These are phyloP conservation scores for Alternaria brassicicola DNA, from an alignment of 2,329 filamentous ascomycete species.

Conservation along the genomic window DNA sequence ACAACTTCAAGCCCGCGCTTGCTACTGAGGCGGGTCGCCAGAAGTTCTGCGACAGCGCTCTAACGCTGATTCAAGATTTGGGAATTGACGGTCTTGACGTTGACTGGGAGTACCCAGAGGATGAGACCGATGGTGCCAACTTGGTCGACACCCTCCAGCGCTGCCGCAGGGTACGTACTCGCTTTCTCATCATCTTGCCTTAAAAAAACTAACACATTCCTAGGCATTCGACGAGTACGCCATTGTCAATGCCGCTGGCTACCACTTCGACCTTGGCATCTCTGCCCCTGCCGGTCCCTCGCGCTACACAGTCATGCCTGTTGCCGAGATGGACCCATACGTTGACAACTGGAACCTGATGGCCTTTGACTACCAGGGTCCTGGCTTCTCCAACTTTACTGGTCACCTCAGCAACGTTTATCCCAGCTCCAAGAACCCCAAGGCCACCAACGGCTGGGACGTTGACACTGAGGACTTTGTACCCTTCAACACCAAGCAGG, in stretches of 20 bases:
- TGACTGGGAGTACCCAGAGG: constrained; percentile 55
- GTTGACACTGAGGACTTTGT: background rate
- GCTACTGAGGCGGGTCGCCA: constrained; percentile 65
- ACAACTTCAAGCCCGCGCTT: constrained; percentile 75
- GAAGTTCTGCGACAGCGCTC: constrained; percentile 71
- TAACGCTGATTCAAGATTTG: constrained; percentile 77
- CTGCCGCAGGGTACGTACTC: constrained; percentile 41
- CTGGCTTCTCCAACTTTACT: constrained; percentile 72
- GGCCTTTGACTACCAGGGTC: constrained; percentile 68
- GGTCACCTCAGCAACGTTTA: constrained; percentile 54
- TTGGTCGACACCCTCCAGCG: constrained; percentile 47
- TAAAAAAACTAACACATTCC: background rate
- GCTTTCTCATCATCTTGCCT: background rate
- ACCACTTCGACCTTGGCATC: constrained; percentile 52
- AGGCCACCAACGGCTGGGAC: constrained; percentile 30
- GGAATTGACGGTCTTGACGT: constrained; percentile 66
- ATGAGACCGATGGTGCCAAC: constrained; percentile 44
- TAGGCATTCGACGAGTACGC: constrained; percentile 50
- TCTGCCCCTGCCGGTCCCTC: constrained; percentile 52
- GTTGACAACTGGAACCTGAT: constrained; percentile 66
- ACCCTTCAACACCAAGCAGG: constrained; percentile 35
- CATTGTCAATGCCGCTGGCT: constrained; percentile 42
- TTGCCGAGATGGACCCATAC: constrained; percentile 51
- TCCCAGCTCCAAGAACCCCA: constrained; percentile 22
- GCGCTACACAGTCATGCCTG: constrained; percentile 48